phyloP scores from a whole-genome alignment of 257 asterid species.

The Datura wrightii region DNA sequence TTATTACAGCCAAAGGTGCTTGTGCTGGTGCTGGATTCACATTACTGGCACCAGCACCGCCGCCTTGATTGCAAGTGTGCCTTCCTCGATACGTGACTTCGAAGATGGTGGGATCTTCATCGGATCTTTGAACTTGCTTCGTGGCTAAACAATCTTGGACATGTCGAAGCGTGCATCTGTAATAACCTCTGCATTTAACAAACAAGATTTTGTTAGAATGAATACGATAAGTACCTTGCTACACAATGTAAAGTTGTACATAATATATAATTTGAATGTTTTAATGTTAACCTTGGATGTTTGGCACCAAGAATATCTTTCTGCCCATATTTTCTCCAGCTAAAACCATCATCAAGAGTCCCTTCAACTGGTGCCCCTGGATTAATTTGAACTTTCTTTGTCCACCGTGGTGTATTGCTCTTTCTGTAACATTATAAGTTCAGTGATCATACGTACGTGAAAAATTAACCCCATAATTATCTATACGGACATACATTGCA shows the following conservation, averaged over 20 bases:
- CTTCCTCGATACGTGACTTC: constrained; percentile 51
- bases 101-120: constrained; percentile 48
- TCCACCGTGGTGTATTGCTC: constrained; percentile 55
- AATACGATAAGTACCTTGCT: not conserved
- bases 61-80: constrained; percentile 50
- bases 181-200: constrained; percentile 50
- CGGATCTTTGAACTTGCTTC: constrained; percentile 55
- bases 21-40: constrained; percentile 29
- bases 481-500: not conserved
- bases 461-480: not conserved
- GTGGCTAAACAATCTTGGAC: constrained; percentile 57
- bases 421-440: constrained; percentile 38
- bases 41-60: not conserved
- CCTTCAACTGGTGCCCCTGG: constrained; percentile 62
- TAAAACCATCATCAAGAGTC: constrained; percentile 67
- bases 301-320: constrained; percentile 88
- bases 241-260: too few relatives aligned
- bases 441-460: not conserved
- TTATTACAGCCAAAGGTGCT: not conserved
- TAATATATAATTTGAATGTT: not conserved
- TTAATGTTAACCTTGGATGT: constrained; percentile 65
- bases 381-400: constrained; percentile 54
- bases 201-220: not conserved
- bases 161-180: constrained; percentile 52
- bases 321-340: constrained; percentile 92